phyloP scores from a whole-genome alignment of 1,139 yeast species.

The Yamadazyma diddensiae region DNA sequence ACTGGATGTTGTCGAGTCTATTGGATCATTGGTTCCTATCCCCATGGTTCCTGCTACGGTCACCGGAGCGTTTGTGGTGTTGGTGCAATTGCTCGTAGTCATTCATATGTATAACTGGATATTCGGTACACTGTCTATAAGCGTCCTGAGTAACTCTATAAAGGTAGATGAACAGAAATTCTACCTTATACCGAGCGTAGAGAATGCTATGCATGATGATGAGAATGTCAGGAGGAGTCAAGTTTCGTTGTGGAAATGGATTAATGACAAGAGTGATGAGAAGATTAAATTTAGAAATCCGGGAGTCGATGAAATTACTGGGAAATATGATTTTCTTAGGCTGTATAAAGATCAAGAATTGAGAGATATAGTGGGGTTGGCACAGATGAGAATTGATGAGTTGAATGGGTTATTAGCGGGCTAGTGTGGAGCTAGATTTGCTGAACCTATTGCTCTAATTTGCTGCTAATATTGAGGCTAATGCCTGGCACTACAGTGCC shows the following conservation, averaged over 20 bases:
- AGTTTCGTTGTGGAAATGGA: conserved; percentile 78
- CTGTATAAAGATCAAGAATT: conserved; percentile 46
- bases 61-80: conserved; percentile 23
- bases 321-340: conserved; percentile 9
- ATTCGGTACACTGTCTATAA: conserved; percentile 2
- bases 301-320: conserved; percentile 17
- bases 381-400: conserved; percentile 49
- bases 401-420: conserved; percentile 9
- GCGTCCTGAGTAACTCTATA: conserved; percentile 2
- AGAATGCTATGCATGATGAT: conserved; percentile 35
- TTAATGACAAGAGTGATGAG: conserved; percentile 38
- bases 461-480: too few relatives aligned
- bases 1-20: conserved; percentile 21
- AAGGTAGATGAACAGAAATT: conserved; percentile 23
- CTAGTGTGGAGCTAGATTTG: not conserved
- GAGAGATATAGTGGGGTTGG: conserved; percentile 51
- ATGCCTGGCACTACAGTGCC: too few relatives aligned
- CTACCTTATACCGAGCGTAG: conserved; percentile 45
- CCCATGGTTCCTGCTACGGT: conserved; percentile 26
- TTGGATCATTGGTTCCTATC: conserved; percentile 30
- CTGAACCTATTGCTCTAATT: not conserved
- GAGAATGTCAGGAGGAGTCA: conserved; percentile 49
- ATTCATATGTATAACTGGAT: conserved; percentile 6
- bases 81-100: conserved; percentile 16
- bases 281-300: conserved; percentile 23